Evolutionary conservation across 192 early-diverging fungal genomes (phyloP), one percentile per base, ranked within the genome.

Genomic region (Diversispora epigaea): DNA sequence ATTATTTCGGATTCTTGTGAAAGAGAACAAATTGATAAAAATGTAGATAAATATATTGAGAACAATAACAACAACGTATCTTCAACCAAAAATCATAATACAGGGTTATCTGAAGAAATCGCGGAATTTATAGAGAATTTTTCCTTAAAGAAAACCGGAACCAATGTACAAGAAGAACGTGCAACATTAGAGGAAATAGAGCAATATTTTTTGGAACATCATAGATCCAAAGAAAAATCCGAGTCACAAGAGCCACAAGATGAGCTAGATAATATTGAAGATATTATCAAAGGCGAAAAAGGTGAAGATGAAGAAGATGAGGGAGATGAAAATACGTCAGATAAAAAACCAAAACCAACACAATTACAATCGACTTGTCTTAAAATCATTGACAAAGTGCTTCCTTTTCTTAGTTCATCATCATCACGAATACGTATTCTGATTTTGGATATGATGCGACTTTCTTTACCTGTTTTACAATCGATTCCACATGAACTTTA

Each of bases 361-460:
- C 75, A 79, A 39, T 68, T 82, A n/a, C 80, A 89, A 69, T 54
- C 76, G 3, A 79, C 82, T 41, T 77, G 75, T 46, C 70, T 86
- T 4, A 68, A 80, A 6, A 87, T 87, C 57, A 65, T 89, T 66
- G 56, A 75, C n/a, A 86, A 87, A 62, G 67, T 82, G 1, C 74
- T 80, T 5, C 84, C 86, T 67, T 83, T 87, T 69, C 77, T 89
- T 43, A 82, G 86, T 14, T 76, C 86, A 15, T 43, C 82, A 6
- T 84, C 84, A 0, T 79, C 83, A 11, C 82, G 81, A 11, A 69
- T 89, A 40, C 80, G 82, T 22, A 73, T 80, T 0, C 65, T 83
- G 19, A 82, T 84, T 10, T 62, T 89, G 17, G 75, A 78, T 14
- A 50, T 79, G 2, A 81, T 86, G 15, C 76, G 78, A 7, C 55